Evolutionary conservation across 768 basidiomycete species (phyloP).

Genomic region (Rhodotorula kratochvilovae): DNA sequence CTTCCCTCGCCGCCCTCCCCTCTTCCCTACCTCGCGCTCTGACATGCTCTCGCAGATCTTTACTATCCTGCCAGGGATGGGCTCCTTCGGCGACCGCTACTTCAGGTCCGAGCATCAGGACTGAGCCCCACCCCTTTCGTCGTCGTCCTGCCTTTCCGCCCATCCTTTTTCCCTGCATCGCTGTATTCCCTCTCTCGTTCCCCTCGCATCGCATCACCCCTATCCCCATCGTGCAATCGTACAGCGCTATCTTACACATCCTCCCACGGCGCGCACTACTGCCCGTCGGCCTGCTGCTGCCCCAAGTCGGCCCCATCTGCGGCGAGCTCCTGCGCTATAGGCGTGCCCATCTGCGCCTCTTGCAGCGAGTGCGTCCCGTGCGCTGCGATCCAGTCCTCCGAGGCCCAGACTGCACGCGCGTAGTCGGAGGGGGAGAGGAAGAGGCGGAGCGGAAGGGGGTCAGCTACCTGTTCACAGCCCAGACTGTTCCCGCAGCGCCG

Average conservation of each 20-base stretch:
- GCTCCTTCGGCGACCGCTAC: slow-evolving; percentile 59
- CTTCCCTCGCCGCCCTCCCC: too few relatives aligned
- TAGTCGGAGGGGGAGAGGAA: background rate
- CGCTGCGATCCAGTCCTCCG: slow-evolving; percentile 84
- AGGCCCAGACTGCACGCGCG: slow-evolving; percentile 73
- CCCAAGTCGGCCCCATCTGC: background rate
- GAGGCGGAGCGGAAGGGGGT: background rate
- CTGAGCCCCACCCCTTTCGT: background rate
- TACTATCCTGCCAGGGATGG: slow-evolving; percentile 77
- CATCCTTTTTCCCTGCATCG: background rate
- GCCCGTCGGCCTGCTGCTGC: background rate
- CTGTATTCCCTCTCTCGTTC: background rate
- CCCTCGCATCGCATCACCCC: background rate
- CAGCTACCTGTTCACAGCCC: background rate
- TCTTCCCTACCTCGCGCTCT: background rate
- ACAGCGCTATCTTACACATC: background rate
- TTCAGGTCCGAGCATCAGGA: slow-evolving; percentile 39
- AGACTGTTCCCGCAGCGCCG: too few relatives aligned
- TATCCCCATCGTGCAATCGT: background rate
- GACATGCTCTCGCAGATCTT: slow-evolving; percentile 56
- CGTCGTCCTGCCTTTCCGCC: background rate
- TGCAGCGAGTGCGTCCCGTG: slow-evolving; percentile 61
- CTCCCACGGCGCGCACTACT: background rate
- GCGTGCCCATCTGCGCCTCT: background rate
- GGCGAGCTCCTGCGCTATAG: background rate